Evolutionary conservation across 2,329 filamentous ascomycete species (phyloP), one percentile per base, ranked within the genome.

Genomic region (Sporothrix brunneoviolacea): DNA sequence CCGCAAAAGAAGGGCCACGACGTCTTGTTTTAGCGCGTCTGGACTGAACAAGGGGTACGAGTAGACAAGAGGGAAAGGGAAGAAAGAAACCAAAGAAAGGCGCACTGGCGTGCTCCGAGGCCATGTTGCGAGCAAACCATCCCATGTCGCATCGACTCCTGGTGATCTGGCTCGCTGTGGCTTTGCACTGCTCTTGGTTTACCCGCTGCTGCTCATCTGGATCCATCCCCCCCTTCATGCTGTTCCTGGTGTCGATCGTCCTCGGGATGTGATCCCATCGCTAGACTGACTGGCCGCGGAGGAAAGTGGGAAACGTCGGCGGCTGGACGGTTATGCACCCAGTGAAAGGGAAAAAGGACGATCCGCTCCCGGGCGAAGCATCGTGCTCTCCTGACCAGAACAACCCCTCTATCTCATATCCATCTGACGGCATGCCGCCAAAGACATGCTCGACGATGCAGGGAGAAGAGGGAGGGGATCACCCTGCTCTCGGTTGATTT

Each of bases 221-320:
- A n/a, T n/a, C 27, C 28, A 33, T 13, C 13, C 32, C 41, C 35
- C 28, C 35, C 44, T 38, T 47, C 6, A 38, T 21, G 24, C 44
- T 39, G 44, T 47, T 18, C 45, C 37, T 32, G n/a, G 37, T 35
- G 38, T 36, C 28, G 46, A 42, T 49, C 38, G 28, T 19, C 38
- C 22, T 37, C 19, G 36, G 45, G 45, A 48, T 40, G 45, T 27
- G 45, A 35, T 48, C 28, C 27, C n/a, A 27, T 41, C 28, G 37
- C 18, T 32, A 37, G 35, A 39, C 13, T 41, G 45, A 27, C 37
- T 48, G 36, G 45, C 7, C 40, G 24, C 33, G 37, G 33, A 27
- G 8, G 30, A 39, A 16, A 19, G 12, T n/a, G 13, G 10, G 19
- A n/a, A 18, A 35, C n/a, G 42, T 30, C 28, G 46, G 46, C 46